A percentile compares a stretch with the other conserved stretches of the same genome.
Evolutionary conservation across 2,329 filamentous ascomycete species (phyloP).

Genomic region (Aspergillus aculeatus): DNA sequence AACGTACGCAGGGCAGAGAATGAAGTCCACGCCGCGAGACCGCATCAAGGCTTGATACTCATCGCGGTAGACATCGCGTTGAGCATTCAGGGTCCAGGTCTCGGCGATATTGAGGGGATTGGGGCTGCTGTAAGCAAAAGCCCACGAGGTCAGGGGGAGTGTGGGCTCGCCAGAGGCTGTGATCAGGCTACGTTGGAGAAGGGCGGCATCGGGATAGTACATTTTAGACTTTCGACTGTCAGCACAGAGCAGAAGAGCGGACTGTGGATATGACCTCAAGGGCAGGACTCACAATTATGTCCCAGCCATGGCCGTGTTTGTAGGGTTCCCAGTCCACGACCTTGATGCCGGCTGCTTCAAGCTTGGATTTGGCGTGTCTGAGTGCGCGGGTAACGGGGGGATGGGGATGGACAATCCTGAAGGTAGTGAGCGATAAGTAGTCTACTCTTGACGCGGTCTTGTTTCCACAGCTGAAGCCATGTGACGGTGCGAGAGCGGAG

Average conservation of each 20-base stretch:
- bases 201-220: constrained; percentile 51
- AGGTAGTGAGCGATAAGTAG: constrained; percentile 20
- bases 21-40: constrained; percentile 30
- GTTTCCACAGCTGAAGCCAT: neutral
- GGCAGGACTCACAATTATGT: constrained; percentile 31
- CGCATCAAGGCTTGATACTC: constrained; percentile 35
- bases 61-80: constrained; percentile 30
- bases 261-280: neutral
- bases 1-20: constrained; percentile 30
- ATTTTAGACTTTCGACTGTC: constrained; percentile 36
- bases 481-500: neutral
- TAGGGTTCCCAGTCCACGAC: constrained; percentile 39
- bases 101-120: constrained; percentile 28
- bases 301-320: constrained; percentile 34
- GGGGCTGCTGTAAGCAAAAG: constrained; percentile 25
- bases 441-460: neutral
- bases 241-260: constrained; percentile 6
- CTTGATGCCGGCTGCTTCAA: constrained; percentile 47
- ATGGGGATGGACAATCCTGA: constrained; percentile 58
- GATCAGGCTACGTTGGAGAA: constrained; percentile 33
- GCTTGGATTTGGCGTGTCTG: constrained; percentile 24
- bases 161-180: constrained; percentile 45
- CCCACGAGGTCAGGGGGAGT: constrained; percentile 47
- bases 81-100: constrained; percentile 27
- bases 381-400: constrained; percentile 58